phyloP scores from a whole-genome alignment of 305 asterid genomes.

The Fraxinus nigra region DNA sequence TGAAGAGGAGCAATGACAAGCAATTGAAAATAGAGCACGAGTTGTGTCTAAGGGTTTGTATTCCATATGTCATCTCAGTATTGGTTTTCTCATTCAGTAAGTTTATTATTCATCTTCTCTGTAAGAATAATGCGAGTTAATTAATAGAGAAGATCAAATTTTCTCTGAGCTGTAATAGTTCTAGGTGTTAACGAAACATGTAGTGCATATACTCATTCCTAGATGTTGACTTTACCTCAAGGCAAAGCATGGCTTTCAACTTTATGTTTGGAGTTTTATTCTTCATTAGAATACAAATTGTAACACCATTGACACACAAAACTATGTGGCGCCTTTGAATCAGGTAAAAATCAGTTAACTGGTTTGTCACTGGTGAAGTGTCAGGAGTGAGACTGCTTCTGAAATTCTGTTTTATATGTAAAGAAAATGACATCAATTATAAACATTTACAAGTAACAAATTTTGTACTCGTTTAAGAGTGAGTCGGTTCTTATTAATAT shows the following conservation, averaged over 20 bases:
- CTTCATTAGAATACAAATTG: not conserved
- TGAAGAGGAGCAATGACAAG: slow-evolving; percentile 99
- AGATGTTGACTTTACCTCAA: not conserved
- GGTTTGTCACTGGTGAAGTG: not conserved
- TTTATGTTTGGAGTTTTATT: not conserved
- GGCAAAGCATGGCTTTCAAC: not conserved
- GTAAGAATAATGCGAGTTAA: not conserved
- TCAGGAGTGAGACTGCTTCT: not conserved
- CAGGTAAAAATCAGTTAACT: not conserved
- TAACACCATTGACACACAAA: not conserved
- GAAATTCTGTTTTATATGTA: not conserved
- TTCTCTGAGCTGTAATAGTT: not conserved
- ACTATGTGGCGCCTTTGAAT: not conserved
- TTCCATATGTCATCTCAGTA: slow-evolving; percentile 9
- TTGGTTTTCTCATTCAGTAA: not conserved
- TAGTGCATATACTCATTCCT: not conserved
- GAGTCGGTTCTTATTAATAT: not conserved
- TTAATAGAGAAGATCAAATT: not conserved
- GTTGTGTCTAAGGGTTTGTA: slow-evolving; percentile 68
- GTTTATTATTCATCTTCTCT: not conserved
- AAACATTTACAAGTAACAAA: not conserved
- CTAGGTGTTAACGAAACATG: not conserved
- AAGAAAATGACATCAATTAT: not conserved
- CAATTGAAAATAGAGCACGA: slow-evolving; percentile 91
- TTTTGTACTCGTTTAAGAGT: not conserved